Conservation (phyloP, 768 basidiomycete genomes). For the Leccinum fibrillosum region DNA sequence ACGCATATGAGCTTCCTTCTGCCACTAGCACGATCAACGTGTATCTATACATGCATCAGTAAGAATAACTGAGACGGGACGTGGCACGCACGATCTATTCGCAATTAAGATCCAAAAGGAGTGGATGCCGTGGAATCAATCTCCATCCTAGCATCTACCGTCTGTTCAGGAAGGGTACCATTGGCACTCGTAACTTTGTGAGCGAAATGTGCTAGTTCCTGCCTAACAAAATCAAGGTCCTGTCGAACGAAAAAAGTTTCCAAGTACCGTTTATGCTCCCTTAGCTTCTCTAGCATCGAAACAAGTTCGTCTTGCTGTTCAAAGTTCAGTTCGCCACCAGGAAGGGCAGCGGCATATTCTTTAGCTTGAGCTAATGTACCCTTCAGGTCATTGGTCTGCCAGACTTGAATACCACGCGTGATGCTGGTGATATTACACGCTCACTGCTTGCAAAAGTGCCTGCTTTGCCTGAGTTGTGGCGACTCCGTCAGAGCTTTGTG, state of each 20-base stretch:
- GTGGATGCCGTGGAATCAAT: slow-evolving; percentile 77
- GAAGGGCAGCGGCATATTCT: slow-evolving; percentile 53
- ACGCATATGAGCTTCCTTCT: too few relatives aligned
- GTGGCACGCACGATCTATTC: background rate
- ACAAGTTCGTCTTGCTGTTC: slow-evolving; percentile 73
- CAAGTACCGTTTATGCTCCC: slow-evolving; percentile 48
- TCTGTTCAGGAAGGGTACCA: slow-evolving; percentile 23
- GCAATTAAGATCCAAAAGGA: slow-evolving; percentile 40
- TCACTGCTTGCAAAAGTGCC: slow-evolving; percentile 61
- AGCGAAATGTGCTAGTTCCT: slow-evolving; percentile 53
- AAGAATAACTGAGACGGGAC: too few relatives aligned
- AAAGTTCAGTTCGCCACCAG: slow-evolving; percentile 69
- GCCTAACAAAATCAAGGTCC: slow-evolving; percentile 33
- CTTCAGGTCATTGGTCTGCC: slow-evolving; percentile 74
- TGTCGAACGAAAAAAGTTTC: background rate
- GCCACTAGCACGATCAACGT: too few relatives aligned
- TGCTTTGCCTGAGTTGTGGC: slow-evolving; percentile 60
- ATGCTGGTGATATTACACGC: slow-evolving; percentile 3
- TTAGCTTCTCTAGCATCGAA: slow-evolving; percentile 59
- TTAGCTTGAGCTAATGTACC: slow-evolving; percentile 55
- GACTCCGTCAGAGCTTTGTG: slow-evolving; percentile 53
- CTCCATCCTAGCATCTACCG: slow-evolving; percentile 49
- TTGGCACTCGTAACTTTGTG: slow-evolving; percentile 37
- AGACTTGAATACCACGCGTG: background rate
- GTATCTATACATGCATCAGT: too few relatives aligned